Evolutionary conservation across 169 alveolate genomes (phyloP), one percentile per base, ranked within the genome.

Genomic region (Blepharisma undulans): DNA sequence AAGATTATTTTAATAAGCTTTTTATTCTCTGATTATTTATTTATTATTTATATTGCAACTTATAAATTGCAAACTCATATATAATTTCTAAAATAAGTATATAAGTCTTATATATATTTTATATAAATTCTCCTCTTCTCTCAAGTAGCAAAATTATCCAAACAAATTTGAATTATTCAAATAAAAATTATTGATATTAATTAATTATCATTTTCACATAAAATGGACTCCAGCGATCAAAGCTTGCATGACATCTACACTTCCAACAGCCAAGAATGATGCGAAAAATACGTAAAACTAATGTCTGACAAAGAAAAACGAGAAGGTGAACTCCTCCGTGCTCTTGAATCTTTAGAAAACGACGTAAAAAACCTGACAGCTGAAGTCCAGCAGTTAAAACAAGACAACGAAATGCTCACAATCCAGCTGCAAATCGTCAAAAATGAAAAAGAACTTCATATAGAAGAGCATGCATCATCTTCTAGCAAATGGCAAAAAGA

Each of bases 401-500:
- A 29, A 22, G 48, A 74, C 30, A 74, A 74, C 80, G 33, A 74
- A 22, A 25, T 29, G 33, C 29, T 74, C 1, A 74, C 36, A 8
- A 25, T 29, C 12, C 80, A 74, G 33, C 80, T 74, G 16, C 36
- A 74, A 29, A 25, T 74, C 33, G 80, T 29, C 33, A 74, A 74
- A 29, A 22, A 29, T 74, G 80, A 74, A 74, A 74, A 74, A 74
- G 80, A 74, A 74, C 30, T 74, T 18, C 80, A 74, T 25, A 74
- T 74, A 22, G 33, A 74, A 74, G 80, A 74, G 10, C 80, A 74
- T 29, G 80, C 80, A 74, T 25, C 30, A 29, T 22, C 30, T 29
- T 25, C 30, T 14, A 74, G 33, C 80, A 74, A 74, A 29, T 74
- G 80, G 80, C 80, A 74, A 74, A 74, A 74, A 74, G 80, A 74